Conservation (phyloP, 345 rosid genomes). For the Arabis alpina region DNA sequence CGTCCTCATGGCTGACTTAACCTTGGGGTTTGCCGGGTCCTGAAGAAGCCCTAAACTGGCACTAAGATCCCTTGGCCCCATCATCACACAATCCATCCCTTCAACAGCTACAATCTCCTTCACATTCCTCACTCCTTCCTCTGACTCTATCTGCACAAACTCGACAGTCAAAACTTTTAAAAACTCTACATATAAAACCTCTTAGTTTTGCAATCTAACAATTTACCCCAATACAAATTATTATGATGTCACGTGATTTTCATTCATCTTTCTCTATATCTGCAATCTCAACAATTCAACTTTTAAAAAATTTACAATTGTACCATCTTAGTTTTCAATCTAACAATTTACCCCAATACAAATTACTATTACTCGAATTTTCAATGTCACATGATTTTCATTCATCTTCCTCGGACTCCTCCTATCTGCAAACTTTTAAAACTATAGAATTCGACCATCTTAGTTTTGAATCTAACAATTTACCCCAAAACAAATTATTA, state of each 20-base stretch:
- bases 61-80: slow-evolving; percentile 89
- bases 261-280: too few relatives aligned
- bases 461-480: not conserved
- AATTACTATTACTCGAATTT: too few relatives aligned
- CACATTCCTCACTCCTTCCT: slow-evolving; percentile 58
- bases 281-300: not conserved
- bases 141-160: slow-evolving; percentile 53
- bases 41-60: slow-evolving; percentile 79
- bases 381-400: too few relatives aligned
- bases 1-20: slow-evolving; percentile 49
- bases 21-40: slow-evolving; percentile 76
- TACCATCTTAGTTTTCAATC: not conserved
- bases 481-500: not conserved
- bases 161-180: too few relatives aligned
- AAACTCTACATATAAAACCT: too few relatives aligned
- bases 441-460: not conserved
- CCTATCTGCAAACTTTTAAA: slow-evolving; percentile 22
- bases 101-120: slow-evolving; percentile 71
- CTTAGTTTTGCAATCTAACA: too few relatives aligned
- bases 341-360: too few relatives aligned
- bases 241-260: too few relatives aligned
- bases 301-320: not conserved
- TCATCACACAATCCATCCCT: slow-evolving; percentile 85
- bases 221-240: too few relatives aligned
- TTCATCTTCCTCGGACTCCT: slow-evolving; percentile 70